Evolutionary conservation across 2,329 filamentous ascomycete species (phyloP).

Genomic region (Lachnellula cervina): DNA sequence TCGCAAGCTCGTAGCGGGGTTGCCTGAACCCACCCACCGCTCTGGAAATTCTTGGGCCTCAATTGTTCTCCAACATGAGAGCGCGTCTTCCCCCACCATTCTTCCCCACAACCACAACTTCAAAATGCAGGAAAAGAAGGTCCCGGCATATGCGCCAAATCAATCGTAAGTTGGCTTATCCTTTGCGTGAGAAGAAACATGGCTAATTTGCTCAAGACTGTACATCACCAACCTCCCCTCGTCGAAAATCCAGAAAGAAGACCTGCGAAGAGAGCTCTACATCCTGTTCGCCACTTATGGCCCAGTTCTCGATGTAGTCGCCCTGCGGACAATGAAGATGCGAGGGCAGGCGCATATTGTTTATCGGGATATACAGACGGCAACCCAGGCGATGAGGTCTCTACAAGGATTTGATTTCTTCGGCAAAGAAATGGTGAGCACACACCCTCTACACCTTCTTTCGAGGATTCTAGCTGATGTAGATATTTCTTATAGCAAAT

Average conservation of each 20-base stretch:
- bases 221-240: slow-evolving; percentile 84
- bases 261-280: slow-evolving; percentile 83
- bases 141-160: slow-evolving; percentile 58
- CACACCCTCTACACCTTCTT: neutral
- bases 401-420: slow-evolving; percentile 83
- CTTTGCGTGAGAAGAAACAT: neutral
- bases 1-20: slow-evolving; percentile 1
- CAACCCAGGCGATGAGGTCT: slow-evolving; percentile 87
- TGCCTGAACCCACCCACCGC: neutral
- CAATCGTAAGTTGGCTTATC: slow-evolving; percentile 58
- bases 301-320: slow-evolving; percentile 84
- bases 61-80: neutral
- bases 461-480: neutral
- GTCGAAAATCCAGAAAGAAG: slow-evolving; percentile 82
- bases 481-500: slow-evolving; percentile 60
- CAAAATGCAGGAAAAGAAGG: slow-evolving; percentile 36
- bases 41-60: neutral
- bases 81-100: neutral
- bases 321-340: slow-evolving; percentile 86
- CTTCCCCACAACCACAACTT: slow-evolving; percentile 1
- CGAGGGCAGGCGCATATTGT: slow-evolving; percentile 92
- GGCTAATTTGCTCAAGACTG: slow-evolving; percentile 49
- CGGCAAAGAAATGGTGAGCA: slow-evolving; percentile 74
- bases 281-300: slow-evolving; percentile 93
- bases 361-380: slow-evolving; percentile 84